phyloP scores from a whole-genome alignment of 768 basidiomycete species.

The Psilocybe tampanensis region DNA sequence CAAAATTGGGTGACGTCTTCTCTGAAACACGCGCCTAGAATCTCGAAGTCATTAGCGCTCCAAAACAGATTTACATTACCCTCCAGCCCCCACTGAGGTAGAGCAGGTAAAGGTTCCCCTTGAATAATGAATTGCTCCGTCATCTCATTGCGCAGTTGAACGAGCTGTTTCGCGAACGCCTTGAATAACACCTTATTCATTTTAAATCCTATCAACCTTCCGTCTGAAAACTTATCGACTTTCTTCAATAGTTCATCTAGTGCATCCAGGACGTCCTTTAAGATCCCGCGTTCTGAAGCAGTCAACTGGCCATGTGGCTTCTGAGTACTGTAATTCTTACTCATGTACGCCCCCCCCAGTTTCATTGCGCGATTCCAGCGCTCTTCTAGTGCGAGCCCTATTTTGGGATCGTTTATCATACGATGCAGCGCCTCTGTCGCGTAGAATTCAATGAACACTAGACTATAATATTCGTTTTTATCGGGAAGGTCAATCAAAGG shows the following conservation, averaged over 20 bases:
- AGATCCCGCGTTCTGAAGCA: too few relatives aligned
- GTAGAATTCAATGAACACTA: too few relatives aligned
- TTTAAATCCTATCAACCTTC: not conserved
- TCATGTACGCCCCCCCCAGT: too few relatives aligned
- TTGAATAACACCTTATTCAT: not conserved
- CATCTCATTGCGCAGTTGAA: not conserved
- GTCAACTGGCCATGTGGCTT: too few relatives aligned
- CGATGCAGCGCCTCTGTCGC: too few relatives aligned
- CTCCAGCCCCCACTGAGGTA: not conserved
- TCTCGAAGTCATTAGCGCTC: conserved; percentile 6
- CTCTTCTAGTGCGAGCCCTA: too few relatives aligned
- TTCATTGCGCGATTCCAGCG: too few relatives aligned
- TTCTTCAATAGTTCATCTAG: not conserved
- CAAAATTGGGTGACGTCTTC: not conserved
- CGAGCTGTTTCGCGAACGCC: not conserved
- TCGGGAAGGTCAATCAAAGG: too few relatives aligned
- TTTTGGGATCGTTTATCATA: too few relatives aligned
- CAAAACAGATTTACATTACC: not conserved
- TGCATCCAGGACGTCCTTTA: not conserved
- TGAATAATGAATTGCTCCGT: not conserved
- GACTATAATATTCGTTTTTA: too few relatives aligned
- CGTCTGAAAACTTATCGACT: not conserved
- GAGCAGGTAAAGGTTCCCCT: not conserved
- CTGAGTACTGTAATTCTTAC: too few relatives aligned
- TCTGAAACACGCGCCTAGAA: not conserved